Evolutionary conservation across 2,329 filamentous ascomycete genomes (phyloP), one percentile per base, ranked within the genome.

Genomic region (Uncinocarpus reesii): DNA sequence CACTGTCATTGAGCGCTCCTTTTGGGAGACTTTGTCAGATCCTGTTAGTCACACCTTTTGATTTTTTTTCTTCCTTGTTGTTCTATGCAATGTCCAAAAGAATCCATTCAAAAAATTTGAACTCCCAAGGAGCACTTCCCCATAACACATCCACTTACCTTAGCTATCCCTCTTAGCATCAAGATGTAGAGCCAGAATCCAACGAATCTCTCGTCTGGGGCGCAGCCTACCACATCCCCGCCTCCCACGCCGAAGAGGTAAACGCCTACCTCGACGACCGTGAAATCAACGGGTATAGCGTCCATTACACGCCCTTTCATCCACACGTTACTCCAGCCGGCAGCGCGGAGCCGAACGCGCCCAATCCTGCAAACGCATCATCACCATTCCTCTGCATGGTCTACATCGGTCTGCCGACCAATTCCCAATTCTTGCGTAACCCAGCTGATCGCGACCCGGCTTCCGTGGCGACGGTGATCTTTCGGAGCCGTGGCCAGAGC

Each of bases 211-310:
- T 48, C 58, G 87, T 95, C 58, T 96, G 89, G 89, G 92, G 92
- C 50, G 85, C 86, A 13, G 92, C 90, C 54, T 93, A 95, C 70
- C 84, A 90, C 61, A 90, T 95, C 66, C 73, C 76, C 23, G 67
- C 81, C 5, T 72, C 78, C 1, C 77, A 81, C 56, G 87, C 93
- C 18, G 75, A 80, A 52, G 83, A 90, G 68, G 90, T 95, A 3
- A 83, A 86, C 57, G 77, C 81, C 50, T 95, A 95, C 64, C 84
- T 98, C 41, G 89, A 96, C 66, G 90, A 95, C 55, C 83, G 92
- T 38, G 92, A 98, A 68, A 95, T 96, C 62, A 95, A 96, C 69
- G 92, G 92, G 21, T 98, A 98, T 68, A 86, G 82, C 47, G 93
- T 95, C 56, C 89, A 95, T 67, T 86, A 88, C 65, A 86, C 88